These are phyloP conservation scores for Linum tenue DNA, from an alignment of 345 rosid genomes.

Conservation along the genomic window DNA sequence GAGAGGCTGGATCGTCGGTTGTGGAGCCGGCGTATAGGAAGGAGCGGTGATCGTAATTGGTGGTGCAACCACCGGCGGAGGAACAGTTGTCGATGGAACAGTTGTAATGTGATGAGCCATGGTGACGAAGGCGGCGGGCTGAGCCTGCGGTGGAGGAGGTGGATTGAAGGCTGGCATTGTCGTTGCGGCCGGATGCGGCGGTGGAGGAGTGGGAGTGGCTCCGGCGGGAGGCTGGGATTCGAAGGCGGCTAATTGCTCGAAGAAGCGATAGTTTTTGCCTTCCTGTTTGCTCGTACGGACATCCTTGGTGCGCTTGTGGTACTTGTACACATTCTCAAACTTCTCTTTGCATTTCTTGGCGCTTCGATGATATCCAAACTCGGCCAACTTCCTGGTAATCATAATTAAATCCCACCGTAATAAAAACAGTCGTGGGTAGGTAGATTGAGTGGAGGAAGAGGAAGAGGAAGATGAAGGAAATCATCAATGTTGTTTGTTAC, in stretches of 20 bases:
- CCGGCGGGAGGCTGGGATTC: conserved; percentile 4
- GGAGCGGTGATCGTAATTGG: conserved; percentile 12
- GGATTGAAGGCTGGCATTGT: neutral
- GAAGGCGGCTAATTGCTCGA: conserved; percentile 74
- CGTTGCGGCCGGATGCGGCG: neutral
- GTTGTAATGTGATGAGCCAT: too few relatives aligned
- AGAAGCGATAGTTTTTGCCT: conserved; percentile 77
- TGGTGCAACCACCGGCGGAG: neutral
- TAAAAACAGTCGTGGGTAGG: too few relatives aligned
- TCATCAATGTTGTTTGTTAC: too few relatives aligned
- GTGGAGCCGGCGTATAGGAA: conserved; percentile 7
- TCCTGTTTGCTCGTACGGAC: conserved; percentile 78
- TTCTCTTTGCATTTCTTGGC: conserved; percentile 91
- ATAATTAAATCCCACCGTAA: neutral
- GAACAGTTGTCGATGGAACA: neutral
- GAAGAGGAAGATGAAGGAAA: too few relatives aligned
- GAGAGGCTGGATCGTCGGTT: neutral
- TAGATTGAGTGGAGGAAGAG: too few relatives aligned
- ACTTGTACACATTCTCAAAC: conserved; percentile 91
- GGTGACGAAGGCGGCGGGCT: neutral
- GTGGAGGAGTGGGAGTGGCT: neutral
- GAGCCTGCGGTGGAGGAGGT: neutral
- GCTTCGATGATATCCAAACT: conserved; percentile 65
- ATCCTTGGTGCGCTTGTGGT: conserved; percentile 86
- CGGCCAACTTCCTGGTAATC: conserved; percentile 61